Evolutionary conservation across 2,329 filamentous ascomycete genomes (phyloP), one percentile per base, ranked within the genome.

Genomic region (Alternaria consortialis): DNA sequence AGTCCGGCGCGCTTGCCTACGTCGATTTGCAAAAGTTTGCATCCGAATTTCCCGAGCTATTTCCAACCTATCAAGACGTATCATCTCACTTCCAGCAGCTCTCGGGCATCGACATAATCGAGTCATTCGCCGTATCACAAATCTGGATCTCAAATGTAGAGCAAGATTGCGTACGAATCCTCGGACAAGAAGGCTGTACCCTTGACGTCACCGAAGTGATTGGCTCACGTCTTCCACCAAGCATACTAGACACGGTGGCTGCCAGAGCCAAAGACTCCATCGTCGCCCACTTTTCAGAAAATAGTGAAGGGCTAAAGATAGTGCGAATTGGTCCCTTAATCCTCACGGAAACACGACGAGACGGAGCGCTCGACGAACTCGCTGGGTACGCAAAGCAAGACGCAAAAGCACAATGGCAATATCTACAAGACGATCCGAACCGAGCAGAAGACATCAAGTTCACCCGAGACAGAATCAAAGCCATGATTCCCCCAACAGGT

Each of bases 361-460:
- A 39, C 23, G 25, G 32, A 5, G 61, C 70, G 29, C 53, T 60
- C n/a, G 56, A 62, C 13, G 53, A 51, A 23, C 61, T 77, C 8
- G 31, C 69, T 4, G 37, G 62, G 2, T 53, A 63, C 13, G 67
- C 71, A 11, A 66, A 66, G 23, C 29, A 54, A 13, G 65, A 72
- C 32, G 75, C 75, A 9, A 34, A 39, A 15, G 44, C 53, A 2
- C 69, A 76, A 44, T 77, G 72, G 73, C 50, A 70, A n/a, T 47
- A 51, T 13, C 53, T 72, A 7, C 67, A 67, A 44, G 64, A 68
- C n/a, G 51, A 57, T 9, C 39, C 58, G 12, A 48, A 27, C 20
- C 23, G 54, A 64, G 11, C 66, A 58, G 5, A 65, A 63, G 31
- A 77, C 5, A 34, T 69, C 4, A 73, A 71, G 46, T 76, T 72